These are phyloP conservation scores for Botrytis fragariae DNA, from an alignment of 2,329 filamentous ascomycete species.

Conservation along the genomic window DNA sequence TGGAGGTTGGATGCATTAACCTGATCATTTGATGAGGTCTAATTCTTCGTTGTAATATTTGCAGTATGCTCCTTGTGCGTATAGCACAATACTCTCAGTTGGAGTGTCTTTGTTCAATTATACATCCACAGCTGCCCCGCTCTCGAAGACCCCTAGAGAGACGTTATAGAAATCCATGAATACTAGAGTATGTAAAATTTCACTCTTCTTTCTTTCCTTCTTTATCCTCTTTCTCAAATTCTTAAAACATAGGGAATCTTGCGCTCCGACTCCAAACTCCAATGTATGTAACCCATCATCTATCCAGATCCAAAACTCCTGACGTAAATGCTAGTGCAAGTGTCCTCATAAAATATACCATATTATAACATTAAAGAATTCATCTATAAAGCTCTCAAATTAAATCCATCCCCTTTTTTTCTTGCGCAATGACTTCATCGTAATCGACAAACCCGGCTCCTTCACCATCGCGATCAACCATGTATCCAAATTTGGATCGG, in stretches of 20 bases:
- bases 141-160: background rate
- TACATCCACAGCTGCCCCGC: background rate
- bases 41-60: background rate
- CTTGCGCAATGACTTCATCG: conserved; percentile 3
- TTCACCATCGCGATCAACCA: conserved; percentile 29
- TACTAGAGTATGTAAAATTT: background rate
- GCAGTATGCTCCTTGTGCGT: background rate
- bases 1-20: background rate
- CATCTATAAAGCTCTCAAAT: background rate
- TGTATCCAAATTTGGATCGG: conserved; percentile 26
- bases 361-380: background rate
- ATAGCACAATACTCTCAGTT: background rate
- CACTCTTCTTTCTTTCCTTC: too few species aligned
- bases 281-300: background rate
- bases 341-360: background rate
- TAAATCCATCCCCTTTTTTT: background rate
- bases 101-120: background rate
- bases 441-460: conserved; percentile 30
- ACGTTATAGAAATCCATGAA: background rate
- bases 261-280: background rate
- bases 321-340: background rate
- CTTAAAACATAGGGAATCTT: background rate
- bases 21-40: background rate
- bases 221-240: background rate
- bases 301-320: background rate